Base-by-base conservation (phyloP, 2,329 filamentous ascomycete genomes). In the Huntiella savannae region DNA sequence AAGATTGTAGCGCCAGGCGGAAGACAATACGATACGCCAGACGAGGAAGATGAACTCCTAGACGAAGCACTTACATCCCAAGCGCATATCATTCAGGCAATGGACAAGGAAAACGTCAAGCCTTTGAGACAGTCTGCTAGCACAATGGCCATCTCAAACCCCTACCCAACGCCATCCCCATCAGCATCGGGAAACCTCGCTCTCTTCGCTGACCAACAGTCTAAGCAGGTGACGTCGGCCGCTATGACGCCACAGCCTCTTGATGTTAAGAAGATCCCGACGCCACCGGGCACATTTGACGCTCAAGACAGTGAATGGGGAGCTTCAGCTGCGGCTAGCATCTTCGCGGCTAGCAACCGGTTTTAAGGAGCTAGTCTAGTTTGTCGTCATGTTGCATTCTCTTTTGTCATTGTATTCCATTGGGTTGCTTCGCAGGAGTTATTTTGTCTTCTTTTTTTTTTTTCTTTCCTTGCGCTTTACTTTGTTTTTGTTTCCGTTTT, bases 21-120 rank as follows among this genome's bases (percentile, higher is more conserved):
- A 42, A 80, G 82, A 55, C 79, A 84, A 51, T 95, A 96, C 58
- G 91, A 98, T 57, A 87, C 87, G 0, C 85, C 91, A 1, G 87
- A 93, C 55, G 91, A 98, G 61, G 88, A 96, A 58, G 91, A 98
- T 50, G 91, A 98, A 62, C 71, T 98, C 7, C 70, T 96, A 7
- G 87, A 95, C 54, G 91, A 98, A 62, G 86, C 78, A 15, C 68
- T 95, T 37, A 73, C 77, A 42, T 84, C 82, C 4, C 82, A 86
- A 0, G 79, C 79, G 55, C 75, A 74, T 51, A 83, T 78, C 5
- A 81, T 82, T 56, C 79, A 75, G 57, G 77, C 76, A 7, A 67
- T 93, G 50, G 83, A 71, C 58, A 71, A 63, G 57, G 63, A 65
- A 43, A 67, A 63, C 55, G 35, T 28, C 22, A 51, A 56, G 43